Evolutionary conservation across 164 flowering plant genomes (phyloP), one percentile per base, ranked within the genome.

Genomic region (Vitis rotundifolia): DNA sequence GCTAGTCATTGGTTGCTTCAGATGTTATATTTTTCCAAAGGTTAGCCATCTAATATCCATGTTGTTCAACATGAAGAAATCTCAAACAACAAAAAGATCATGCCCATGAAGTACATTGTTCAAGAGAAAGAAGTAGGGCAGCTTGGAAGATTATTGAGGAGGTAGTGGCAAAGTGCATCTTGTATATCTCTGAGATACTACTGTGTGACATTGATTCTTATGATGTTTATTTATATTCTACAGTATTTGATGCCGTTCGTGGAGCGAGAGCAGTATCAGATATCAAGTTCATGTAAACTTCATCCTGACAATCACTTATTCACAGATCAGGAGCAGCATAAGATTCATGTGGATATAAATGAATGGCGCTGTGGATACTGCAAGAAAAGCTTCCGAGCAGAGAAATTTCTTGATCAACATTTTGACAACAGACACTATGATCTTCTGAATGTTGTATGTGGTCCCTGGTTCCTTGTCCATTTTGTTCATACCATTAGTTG

Each of bases 321-420:
- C 75, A 85, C 97, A 78, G 98, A 93, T 81, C 99, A 96, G 70
- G 99, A 96, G 79, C 80, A 85, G 78, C 98, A 93, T 75, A 96
- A 96, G 82, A 73, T 84, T 73, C 92, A 90, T 66, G 28, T 84
- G 51, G 97, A 96, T 75, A 53, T 84, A 61, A 87, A 87, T 84
- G 97, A 93, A 61, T 96, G 98, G 99, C 83, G 76, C 29, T 96
- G 99, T 84, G 99, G 95, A 28, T 96, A 90, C 80, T 96, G 99
- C 78, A 90, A 85, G 80, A 96, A 96, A 83, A 86, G 83, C 81
- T 96, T 96, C 71, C 87, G 85, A 55, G 92, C 91, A 58, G 99
- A 96, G 80, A 85, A 87, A 59, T 96, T 65, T 81, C 86, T 96
- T 75, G 99, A 96, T 80, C 84, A 88, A 80, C 99, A 96, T 84